These are phyloP conservation scores for Blastobotrys attinorum DNA, from an alignment of 805 yeast genomes.

Conservation along the genomic window DNA sequence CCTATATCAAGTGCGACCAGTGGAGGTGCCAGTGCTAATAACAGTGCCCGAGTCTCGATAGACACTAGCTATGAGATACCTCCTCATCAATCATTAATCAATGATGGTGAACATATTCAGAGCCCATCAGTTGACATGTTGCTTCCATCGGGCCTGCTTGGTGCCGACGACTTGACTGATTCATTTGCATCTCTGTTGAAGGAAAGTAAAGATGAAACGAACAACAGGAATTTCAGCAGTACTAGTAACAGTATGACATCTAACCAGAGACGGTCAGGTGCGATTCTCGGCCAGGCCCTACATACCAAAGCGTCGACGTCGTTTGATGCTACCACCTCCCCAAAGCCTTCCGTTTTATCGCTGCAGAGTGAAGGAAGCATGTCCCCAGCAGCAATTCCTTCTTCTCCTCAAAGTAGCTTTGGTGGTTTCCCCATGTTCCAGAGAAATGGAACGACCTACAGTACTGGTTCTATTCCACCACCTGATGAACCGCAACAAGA, in stretches of 20 bases:
- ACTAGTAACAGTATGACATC: too few relatives aligned
- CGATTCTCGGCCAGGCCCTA: constrained; percentile 11
- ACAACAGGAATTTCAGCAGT: neutral
- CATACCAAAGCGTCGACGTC: constrained; percentile 5
- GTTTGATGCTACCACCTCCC: constrained; percentile 11
- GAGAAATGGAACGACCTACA: too few relatives aligned
- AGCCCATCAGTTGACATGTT: constrained; percentile 32
- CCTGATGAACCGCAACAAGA: neutral
- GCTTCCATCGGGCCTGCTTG: constrained; percentile 31
- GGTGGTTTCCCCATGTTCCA: neutral
- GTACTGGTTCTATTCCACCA: too few relatives aligned
- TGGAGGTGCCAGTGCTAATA: neutral
- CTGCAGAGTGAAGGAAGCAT: constrained; percentile 6
- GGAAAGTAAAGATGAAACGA: neutral
- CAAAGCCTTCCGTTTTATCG: constrained; percentile 14
- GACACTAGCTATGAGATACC: too few relatives aligned
- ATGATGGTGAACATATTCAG: constrained; percentile 24
- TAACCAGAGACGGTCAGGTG: constrained; percentile 14
- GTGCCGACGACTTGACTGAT: constrained; percentile 20
- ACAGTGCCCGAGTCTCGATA: neutral
- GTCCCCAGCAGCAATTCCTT: neutral
- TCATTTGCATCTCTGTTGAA: constrained; percentile 8
- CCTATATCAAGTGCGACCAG: too few relatives aligned
- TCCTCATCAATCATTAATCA: too few relatives aligned
- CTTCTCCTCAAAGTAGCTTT: constrained; percentile 1